Percentiles rank a stretch among this genome's conserved stretches.
These are phyloP conservation scores for Macrophomina tecta DNA, from an alignment of 2,329 filamentous ascomycete species.

Conservation along the genomic window DNA sequence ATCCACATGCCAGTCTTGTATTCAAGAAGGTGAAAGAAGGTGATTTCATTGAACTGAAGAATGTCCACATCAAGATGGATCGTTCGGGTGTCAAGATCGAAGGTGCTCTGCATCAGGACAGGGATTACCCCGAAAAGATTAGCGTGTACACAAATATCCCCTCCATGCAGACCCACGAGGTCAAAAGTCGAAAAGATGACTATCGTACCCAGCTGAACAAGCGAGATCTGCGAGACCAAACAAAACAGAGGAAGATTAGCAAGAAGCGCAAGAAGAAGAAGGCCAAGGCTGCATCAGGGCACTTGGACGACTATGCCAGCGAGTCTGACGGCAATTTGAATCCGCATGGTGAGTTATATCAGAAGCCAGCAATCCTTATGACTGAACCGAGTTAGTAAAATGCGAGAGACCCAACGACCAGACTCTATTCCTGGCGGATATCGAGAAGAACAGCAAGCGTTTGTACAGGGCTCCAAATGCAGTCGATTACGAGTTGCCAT, in stretches of 20 bases:
- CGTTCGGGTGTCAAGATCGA: slow-evolving; percentile 62
- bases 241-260: slow-evolving; percentile 40
- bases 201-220: neutral
- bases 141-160: slow-evolving; percentile 63
- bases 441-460: slow-evolving; percentile 1
- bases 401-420: slow-evolving; percentile 2
- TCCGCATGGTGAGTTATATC: slow-evolving; percentile 46
- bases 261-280: slow-evolving; percentile 40
- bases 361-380: no score
- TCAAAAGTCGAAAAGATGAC: slow-evolving; percentile 38
- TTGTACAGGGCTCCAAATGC: slow-evolving; percentile 37
- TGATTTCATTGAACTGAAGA: slow-evolving; percentile 70
- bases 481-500: slow-evolving; percentile 64
- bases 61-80: slow-evolving; percentile 70
- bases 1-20: slow-evolving; percentile 68
- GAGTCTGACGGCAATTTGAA: slow-evolving; percentile 37
- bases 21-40: slow-evolving; percentile 62
- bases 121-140: slow-evolving; percentile 52
- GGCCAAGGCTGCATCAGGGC: slow-evolving; percentile 40
- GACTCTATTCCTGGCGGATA: neutral
- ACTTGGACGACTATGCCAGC: slow-evolving; percentile 34
- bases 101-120: slow-evolving; percentile 72
- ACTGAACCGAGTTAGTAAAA: neutral
- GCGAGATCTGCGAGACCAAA: neutral
- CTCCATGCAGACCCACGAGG: slow-evolving; percentile 57